Percentiles rank a stretch among this genome's conserved stretches.
Evolutionary conservation across 768 basidiomycete genomes (phyloP).

Genomic region (Lactarius akahatsu): DNA sequence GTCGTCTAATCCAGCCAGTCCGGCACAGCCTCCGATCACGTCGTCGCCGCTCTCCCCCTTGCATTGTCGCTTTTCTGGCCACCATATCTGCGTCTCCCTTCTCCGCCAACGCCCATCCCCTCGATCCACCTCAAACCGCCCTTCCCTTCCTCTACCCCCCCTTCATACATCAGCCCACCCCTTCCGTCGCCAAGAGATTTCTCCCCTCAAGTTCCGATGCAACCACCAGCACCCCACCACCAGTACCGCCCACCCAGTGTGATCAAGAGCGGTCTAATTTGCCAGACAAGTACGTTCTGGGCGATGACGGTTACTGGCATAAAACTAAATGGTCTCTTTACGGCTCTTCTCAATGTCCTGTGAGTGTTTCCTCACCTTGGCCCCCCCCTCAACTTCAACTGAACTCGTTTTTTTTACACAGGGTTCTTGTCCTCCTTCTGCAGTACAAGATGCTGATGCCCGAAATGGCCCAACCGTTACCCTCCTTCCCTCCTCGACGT

Average conservation of each 20-base stretch:
- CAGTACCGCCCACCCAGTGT: neutral
- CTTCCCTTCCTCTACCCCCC: slow-evolving; percentile 34
- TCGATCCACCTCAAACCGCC: slow-evolving; percentile 12
- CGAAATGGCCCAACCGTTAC: slow-evolving; percentile 13
- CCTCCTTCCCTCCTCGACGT: slow-evolving; percentile 18
- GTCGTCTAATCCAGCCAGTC: neutral
- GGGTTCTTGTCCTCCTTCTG: slow-evolving; percentile 5
- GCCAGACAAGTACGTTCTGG: slow-evolving; percentile 30
- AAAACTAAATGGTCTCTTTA: slow-evolving; percentile 54
- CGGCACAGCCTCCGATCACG: slow-evolving; percentile 8
- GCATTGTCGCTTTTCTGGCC: slow-evolving; percentile 18
- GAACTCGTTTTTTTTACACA: slow-evolving; percentile 36
- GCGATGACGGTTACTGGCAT: slow-evolving; percentile 30
- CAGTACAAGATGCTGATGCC: slow-evolving; percentile 2
- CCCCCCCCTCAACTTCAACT: neutral
- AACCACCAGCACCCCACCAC: neutral
- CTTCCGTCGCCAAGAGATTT: slow-evolving; percentile 3
- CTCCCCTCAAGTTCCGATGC: neutral
- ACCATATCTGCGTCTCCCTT: slow-evolving; percentile 7
- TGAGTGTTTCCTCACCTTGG: slow-evolving; percentile 35
- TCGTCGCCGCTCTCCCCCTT: slow-evolving; percentile 7
- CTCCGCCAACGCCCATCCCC: slow-evolving; percentile 7
- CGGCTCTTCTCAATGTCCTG: slow-evolving; percentile 66
- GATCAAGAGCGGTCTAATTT: slow-evolving; percentile 6
- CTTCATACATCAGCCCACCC: slow-evolving; percentile 33